Conservation (phyloP, 2,329 filamentous ascomycete genomes). For the Trichoderma koningiopsis region DNA sequence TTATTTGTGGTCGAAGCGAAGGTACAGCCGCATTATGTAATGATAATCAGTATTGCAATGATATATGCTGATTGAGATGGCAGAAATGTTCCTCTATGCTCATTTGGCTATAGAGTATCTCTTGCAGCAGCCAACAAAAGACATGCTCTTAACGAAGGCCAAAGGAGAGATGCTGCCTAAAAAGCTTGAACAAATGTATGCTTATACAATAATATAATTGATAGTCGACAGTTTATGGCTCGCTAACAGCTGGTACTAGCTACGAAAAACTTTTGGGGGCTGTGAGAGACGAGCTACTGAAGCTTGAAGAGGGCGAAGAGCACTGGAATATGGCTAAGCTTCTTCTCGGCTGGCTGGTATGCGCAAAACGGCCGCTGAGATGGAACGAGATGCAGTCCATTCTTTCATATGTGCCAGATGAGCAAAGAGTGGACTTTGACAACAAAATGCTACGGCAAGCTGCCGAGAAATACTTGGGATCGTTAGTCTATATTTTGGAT, state of each 20-base stretch:
- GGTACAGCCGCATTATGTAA: not conserved
- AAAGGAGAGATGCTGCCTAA: not conserved
- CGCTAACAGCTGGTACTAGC: not conserved
- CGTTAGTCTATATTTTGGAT: not conserved
- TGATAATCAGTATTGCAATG: too few relatives aligned
- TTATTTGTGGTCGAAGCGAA: not conserved
- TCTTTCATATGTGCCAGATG: not conserved
- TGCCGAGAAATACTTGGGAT: not conserved
- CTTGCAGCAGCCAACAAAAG: not conserved
- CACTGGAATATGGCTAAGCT: not conserved
- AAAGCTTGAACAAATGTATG: not conserved
- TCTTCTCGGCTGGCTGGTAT: constrained; percentile 10
- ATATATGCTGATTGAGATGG: not conserved
- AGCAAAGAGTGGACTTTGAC: constrained; percentile 6
- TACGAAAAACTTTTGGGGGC: constrained; percentile 7
- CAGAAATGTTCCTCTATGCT: constrained; percentile 17
- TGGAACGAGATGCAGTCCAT: constrained; percentile 17
- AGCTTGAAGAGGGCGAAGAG: not conserved
- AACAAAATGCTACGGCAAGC: constrained; percentile 10
- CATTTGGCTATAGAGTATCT: constrained; percentile 11
- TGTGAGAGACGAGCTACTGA: not conserved
- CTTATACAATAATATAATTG: not conserved
- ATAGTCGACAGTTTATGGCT: too few relatives aligned
- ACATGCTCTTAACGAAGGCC: not conserved
- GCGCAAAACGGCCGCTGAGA: constrained; percentile 5